Conservation (phyloP, 108 stramenopile species). For the Nitzschia sp. region DNA sequence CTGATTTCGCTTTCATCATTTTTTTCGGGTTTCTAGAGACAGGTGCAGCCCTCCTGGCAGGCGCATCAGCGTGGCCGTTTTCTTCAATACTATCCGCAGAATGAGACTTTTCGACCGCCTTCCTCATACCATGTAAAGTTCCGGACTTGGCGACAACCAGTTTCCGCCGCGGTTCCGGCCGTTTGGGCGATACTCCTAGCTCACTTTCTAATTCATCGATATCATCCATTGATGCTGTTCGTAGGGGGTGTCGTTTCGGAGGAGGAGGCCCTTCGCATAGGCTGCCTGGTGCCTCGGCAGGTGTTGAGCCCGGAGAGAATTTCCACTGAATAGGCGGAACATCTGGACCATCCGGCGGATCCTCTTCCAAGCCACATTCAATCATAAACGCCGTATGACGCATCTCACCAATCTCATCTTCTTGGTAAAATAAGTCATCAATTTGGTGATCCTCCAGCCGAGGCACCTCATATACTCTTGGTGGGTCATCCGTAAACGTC, state of each 20-base stretch:
- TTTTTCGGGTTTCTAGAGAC: no score
- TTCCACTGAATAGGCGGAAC: slow-evolving; percentile 38
- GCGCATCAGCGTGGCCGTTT: not conserved
- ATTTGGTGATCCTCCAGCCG: slow-evolving; percentile 38
- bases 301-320: no score
- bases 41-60: no score
- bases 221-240: slow-evolving; percentile 25
- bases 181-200: not conserved
- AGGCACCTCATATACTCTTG: slow-evolving; percentile 17
- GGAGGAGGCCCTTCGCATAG: not conserved
- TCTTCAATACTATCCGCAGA: not conserved
- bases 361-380: slow-evolving; percentile 42
- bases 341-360: slow-evolving; percentile 44
- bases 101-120: not conserved
- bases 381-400: slow-evolving; percentile 45
- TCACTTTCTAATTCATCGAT: slow-evolving; percentile 9
- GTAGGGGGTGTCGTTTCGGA: not conserved
- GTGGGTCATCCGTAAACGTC: slow-evolving; percentile 20
- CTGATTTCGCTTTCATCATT: slow-evolving; percentile 24
- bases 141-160: slow-evolving; percentile 28
- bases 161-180: not conserved
- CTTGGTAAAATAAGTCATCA: slow-evolving; percentile 41
- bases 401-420: slow-evolving; percentile 49
- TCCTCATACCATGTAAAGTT: slow-evolving; percentile 27
- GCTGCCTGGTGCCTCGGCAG: not conserved